Conservation (phyloP, 2,329 filamentous ascomycete species). For the Penicillium sp. region DNA sequence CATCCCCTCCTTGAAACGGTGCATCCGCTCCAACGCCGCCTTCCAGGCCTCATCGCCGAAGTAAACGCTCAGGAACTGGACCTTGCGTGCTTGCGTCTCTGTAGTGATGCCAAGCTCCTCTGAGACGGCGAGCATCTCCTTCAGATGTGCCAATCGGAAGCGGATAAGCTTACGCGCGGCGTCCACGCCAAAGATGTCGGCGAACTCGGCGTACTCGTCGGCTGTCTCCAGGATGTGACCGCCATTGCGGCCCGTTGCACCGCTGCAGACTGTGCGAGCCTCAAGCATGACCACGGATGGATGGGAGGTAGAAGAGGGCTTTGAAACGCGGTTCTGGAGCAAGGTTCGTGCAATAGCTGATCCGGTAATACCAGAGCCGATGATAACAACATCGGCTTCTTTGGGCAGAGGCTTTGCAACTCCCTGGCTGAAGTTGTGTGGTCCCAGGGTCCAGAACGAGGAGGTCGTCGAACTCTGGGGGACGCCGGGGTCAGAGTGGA, state of each 20-base stretch:
- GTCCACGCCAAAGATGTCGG: conserved; percentile 15
- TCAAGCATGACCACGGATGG: conserved; percentile 27
- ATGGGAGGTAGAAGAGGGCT: background rate
- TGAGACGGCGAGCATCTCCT: conserved; percentile 18
- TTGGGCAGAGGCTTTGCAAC: conserved; percentile 19
- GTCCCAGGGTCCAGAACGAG: conserved; percentile 31
- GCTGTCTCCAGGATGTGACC: conserved; percentile 30
- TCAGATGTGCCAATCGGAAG: conserved; percentile 25
- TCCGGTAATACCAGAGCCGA: conserved; percentile 31
- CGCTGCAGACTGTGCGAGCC: conserved; percentile 30
- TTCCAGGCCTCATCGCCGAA: conserved; percentile 26
- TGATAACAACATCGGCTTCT: conserved; percentile 27
- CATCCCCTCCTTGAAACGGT: conserved; percentile 25
- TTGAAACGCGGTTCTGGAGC: conserved; percentile 10
- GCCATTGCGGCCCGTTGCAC: conserved; percentile 34
- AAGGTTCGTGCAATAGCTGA: conserved; percentile 24
- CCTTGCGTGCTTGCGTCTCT: conserved; percentile 23
- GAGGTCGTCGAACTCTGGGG: conserved; percentile 28
- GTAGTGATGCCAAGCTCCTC: conserved; percentile 20
- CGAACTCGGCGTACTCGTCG: conserved; percentile 22
- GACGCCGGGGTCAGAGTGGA: conserved; percentile 25
- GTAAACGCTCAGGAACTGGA: conserved; percentile 27
- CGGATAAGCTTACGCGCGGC: conserved; percentile 18
- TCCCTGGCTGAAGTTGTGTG: conserved; percentile 20
- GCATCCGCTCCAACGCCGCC: conserved; percentile 15